Evolutionary conservation across 306 rosid genomes (phyloP).

Genomic region (Gillenia trifoliata): DNA sequence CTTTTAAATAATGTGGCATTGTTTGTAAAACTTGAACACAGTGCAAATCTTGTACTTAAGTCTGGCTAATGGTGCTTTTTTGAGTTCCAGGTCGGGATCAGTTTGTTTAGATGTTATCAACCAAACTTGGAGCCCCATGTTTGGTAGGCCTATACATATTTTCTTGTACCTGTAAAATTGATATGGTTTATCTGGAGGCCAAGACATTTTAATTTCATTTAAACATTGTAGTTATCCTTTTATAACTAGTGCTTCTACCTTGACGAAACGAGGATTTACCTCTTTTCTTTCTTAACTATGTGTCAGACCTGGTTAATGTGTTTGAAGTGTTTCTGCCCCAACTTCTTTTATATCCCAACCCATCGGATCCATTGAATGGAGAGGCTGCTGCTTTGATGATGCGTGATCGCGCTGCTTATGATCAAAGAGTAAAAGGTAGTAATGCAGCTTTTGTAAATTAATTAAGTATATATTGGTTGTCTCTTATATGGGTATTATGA

Average conservation of each 20-base stretch:
- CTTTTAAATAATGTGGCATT: not conserved
- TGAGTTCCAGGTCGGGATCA: conserved; percentile 73
- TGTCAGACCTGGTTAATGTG: conserved; percentile 78
- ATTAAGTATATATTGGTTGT: not conserved
- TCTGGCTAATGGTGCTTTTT: conserved; percentile 24
- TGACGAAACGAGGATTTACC: conserved; percentile 9
- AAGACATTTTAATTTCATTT: not conserved
- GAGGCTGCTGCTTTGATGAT: conserved; percentile 91
- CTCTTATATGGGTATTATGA: not conserved
- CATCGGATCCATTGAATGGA: conserved; percentile 78
- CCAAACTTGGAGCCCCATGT: conserved; percentile 97
- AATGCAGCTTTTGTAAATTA: conserved; percentile 9
- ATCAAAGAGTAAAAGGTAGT: conserved; percentile 76
- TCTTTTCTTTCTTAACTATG: conserved; percentile 2
- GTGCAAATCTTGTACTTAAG: not conserved
- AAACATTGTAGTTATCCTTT: conserved; percentile 5
- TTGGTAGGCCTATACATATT: conserved; percentile 48
- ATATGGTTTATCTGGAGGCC: conserved; percentile 1
- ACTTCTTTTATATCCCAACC: conserved; percentile 88
- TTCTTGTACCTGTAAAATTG: not conserved
- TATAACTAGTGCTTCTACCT: conserved; percentile 8
- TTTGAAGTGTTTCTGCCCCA: conserved; percentile 91
- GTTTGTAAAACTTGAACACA: not conserved
- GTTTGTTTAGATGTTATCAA: conserved; percentile 92
- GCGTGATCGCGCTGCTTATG: conserved; percentile 65